Conservation (phyloP, 2,329 filamentous ascomycete species). For the Colletotrichum sp. region DNA sequence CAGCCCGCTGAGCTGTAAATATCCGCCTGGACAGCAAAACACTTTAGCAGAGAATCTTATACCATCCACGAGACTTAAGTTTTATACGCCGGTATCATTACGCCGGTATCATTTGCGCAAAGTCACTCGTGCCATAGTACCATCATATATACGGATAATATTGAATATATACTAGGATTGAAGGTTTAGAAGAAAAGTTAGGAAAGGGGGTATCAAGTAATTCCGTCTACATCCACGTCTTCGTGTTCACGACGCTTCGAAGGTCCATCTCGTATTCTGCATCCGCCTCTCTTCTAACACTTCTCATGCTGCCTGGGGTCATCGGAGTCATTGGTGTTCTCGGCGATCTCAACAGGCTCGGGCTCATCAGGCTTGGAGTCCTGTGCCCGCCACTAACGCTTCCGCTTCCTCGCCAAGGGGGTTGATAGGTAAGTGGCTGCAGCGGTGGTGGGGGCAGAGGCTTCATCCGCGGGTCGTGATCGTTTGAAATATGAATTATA, state of each 20-base stretch:
- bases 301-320: neutral
- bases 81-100: neutral
- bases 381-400: neutral
- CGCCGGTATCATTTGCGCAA: neutral
- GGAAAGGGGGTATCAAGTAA: neutral
- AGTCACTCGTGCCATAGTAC: neutral
- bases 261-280: slow-evolving; percentile 6
- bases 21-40: too few species aligned
- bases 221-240: slow-evolving; percentile 1
- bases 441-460: neutral
- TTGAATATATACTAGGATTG: neutral
- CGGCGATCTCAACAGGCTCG: neutral
- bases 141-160: neutral
- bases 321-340: neutral
- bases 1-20: too few species aligned
- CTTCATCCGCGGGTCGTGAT: slow-evolving; percentile 1
- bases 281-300: neutral
- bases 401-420: neutral
- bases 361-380: neutral
- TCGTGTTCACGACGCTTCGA: neutral
- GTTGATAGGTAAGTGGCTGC: neutral
- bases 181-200: neutral
- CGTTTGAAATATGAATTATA: neutral
- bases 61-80: accelerated
- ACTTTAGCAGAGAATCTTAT: neutral